Base-by-base conservation (phyloP, 805 yeast species). In the Blastobotrys attinorum region DNA sequence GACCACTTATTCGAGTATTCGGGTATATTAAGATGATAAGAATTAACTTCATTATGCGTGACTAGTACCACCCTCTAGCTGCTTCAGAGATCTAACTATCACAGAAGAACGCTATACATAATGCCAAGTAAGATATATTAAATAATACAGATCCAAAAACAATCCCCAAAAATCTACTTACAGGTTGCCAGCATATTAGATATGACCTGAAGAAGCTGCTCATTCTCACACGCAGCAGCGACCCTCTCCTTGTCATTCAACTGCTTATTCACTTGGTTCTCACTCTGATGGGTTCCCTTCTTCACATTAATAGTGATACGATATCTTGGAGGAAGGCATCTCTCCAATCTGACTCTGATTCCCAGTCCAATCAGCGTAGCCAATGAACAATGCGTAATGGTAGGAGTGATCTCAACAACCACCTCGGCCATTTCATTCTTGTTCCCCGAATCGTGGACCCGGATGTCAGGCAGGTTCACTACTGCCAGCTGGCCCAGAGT, bases 181-280 rank as follows among this genome's bases (percentile, higher is more conserved):
- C 98, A 92, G 3, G 92, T 82, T 31, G 83, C 73, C 46, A 92
- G 71, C 99, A 92, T 92, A 50, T 83, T 87, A 52, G 88, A 83
- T 31, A 92, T 83, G n/a, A 92, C 99, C 23, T 79, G 74, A 32
- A 89, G 66, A 35, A 92, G 69, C 66, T 92, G 98, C 45, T 84
- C 95, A 57, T 92, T 92, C 58, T 92, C 98, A 63, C 97, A 89
- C 0, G 99, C 99, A 22, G 98, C 98, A 25, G 96, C 94, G 0
- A 92, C 97, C 49, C 99, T 71, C 64, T 92, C 99, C 65, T 92
- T 92, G 60, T 92, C 99, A 58, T 92, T 92, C 47, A 92, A 72
- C 65, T 92, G 99, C 60, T 90, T 90, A 64, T 92, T 92, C 18
- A 92, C 97, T 60, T 92, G 98, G 52, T 76, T 76, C 60, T 92